Percentiles rank a stretch among this genome's conserved stretches.
Conservation (phyloP, 257 asterid genomes). For the Solanum habrochaites region DNA sequence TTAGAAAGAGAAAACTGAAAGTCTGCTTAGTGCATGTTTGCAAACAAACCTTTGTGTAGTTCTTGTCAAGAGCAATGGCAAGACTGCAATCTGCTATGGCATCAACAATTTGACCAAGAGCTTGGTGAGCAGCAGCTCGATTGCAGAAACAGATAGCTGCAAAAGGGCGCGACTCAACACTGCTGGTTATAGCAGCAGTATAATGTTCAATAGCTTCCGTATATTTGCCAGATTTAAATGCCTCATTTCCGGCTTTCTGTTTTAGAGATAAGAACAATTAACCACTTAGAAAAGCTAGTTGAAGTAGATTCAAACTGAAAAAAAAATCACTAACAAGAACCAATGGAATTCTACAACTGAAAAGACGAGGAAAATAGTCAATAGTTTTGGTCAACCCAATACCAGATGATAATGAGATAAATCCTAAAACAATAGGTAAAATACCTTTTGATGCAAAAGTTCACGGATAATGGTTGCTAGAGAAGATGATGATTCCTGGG, state of each 20-base stretch:
- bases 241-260: conserved; percentile 91
- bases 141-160: conserved; percentile 93
- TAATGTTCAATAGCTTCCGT: conserved; percentile 82
- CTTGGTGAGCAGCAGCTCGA: conserved; percentile 96
- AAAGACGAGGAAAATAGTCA: not conserved
- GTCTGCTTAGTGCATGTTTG: not conserved
- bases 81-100: conserved; percentile 93
- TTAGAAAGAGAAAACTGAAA: not conserved
- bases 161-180: conserved; percentile 74
- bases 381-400: not conserved
- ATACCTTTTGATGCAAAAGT: conserved; percentile 62
- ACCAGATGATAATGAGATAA: not conserved
- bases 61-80: conserved; percentile 78
- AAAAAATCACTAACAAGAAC: not conserved
- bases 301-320: not conserved
- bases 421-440: not conserved
- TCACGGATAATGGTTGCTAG: conserved; percentile 63
- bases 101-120: conserved; percentile 65
- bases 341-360: not conserved
- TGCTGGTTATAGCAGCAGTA: conserved; percentile 63
- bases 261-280: not conserved
- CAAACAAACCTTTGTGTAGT: conserved; percentile 61
- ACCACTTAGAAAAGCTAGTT: not conserved
- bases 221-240: conserved; percentile 62
- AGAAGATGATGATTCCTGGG: conserved; percentile 29